Conservation (phyloP, 2,329 filamentous ascomycete species). For the Aspergillus unguis region DNA sequence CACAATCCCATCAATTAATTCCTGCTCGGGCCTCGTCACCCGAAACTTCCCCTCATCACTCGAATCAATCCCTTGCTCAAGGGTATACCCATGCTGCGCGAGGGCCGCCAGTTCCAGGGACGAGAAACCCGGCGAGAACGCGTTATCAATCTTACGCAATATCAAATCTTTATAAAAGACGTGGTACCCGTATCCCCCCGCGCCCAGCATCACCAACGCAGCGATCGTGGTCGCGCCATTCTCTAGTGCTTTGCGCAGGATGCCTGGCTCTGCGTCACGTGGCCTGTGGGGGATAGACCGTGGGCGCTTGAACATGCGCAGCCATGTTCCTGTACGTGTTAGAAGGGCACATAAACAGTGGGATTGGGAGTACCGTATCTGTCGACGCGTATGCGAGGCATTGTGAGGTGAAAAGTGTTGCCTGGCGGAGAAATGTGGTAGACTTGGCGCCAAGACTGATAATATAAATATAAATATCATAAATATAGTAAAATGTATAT, state of each 20-base stretch:
- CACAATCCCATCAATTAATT: constrained; percentile 75
- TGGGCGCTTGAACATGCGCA: constrained; percentile 2
- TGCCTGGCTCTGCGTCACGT: neutral
- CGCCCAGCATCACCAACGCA: constrained; percentile 20
- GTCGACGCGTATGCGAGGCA: constrained; percentile 7
- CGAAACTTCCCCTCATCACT: constrained; percentile 62
- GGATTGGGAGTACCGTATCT: neutral
- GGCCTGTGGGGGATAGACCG: neutral
- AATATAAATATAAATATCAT: neutral
- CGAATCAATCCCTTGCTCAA: constrained; percentile 27
- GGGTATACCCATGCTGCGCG: constrained; percentile 12
- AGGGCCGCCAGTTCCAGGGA: constrained; percentile 74
- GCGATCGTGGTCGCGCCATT: constrained; percentile 8
- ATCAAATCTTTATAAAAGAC: constrained; percentile 85
- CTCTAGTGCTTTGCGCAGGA: constrained; percentile 9
- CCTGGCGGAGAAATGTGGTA: neutral
- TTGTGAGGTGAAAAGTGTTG: neutral
- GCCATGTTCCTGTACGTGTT: neutral
- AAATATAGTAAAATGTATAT: neutral
- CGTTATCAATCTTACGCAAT: constrained; percentile 85
- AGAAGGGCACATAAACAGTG: neutral
- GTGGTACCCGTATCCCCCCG: constrained; percentile 74
- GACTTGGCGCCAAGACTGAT: neutral
- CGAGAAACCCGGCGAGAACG: constrained; percentile 88
- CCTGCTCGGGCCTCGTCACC: constrained; percentile 74